phyloP scores from a whole-genome alignment of 768 basidiomycete genomes.

The Podaxis rugospora region DNA sequence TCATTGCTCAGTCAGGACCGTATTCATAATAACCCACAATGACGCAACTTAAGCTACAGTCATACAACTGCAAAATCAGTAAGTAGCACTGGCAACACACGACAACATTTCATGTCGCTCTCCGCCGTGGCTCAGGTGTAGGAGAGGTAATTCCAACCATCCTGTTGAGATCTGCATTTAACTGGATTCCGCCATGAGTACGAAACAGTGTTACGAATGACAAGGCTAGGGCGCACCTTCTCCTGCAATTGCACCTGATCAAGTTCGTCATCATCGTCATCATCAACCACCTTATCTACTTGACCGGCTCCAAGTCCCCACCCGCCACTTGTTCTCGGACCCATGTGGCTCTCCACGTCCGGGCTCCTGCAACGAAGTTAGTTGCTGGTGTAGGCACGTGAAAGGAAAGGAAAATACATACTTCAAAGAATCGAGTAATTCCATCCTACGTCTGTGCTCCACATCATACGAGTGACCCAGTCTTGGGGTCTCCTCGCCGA shows the following conservation, averaged over 20 bases:
- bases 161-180: slow-evolving; percentile 49
- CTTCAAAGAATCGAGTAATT: slow-evolving; percentile 53
- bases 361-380: slow-evolving; percentile 40
- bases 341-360: slow-evolving; percentile 34
- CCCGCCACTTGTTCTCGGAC: slow-evolving; percentile 52
- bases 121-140: slow-evolving; percentile 24
- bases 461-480: slow-evolving; percentile 24
- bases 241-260: slow-evolving; percentile 76
- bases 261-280: slow-evolving; percentile 61
- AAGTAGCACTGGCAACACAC: background rate
- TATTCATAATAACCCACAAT: background rate
- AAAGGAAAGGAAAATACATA: slow-evolving; percentile 18
- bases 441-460: slow-evolving; percentile 31
- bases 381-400: background rate
- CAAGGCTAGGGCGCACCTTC: slow-evolving; percentile 5
- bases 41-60: background rate
- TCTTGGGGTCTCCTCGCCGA: slow-evolving; percentile 53
- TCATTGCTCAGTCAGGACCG: too few relatives aligned
- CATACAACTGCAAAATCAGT: background rate
- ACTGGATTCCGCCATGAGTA: background rate
- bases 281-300: slow-evolving; percentile 46
- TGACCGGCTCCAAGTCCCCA: slow-evolving; percentile 70
- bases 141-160: slow-evolving; percentile 52
- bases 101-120: slow-evolving; percentile 18
- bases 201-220: background rate